phyloP scores from a whole-genome alignment of 2,329 filamentous ascomycete genomes.

The Herpotrichia juniperi region DNA sequence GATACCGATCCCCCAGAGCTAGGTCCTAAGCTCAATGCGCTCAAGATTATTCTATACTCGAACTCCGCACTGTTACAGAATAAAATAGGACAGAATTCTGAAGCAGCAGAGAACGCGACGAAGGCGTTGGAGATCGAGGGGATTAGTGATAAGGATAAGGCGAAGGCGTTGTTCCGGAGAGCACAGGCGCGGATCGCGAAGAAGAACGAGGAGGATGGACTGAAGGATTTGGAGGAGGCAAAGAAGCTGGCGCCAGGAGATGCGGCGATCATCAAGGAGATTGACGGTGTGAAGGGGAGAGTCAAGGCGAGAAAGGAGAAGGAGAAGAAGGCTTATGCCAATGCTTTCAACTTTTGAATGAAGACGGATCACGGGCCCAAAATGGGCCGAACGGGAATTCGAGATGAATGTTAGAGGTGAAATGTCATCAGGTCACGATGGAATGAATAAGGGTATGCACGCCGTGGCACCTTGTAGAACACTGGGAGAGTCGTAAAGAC shows the following conservation, averaged over 20 bases:
- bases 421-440: background rate
- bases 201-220: constrained; percentile 83
- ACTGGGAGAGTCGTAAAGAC: background rate
- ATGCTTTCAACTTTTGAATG: constrained; percentile 72
- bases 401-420: background rate
- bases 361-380: background rate
- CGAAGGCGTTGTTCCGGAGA: constrained; percentile 86
- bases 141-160: constrained; percentile 76
- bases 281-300: constrained; percentile 77
- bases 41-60: constrained; percentile 86
- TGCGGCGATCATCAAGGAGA: constrained; percentile 74
- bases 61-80: constrained; percentile 86
- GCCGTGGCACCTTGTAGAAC: too few species aligned
- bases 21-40: constrained; percentile 68
- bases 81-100: constrained; percentile 76
- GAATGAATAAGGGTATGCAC: too few species aligned
- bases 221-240: constrained; percentile 52
- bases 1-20: constrained; percentile 75
- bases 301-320: constrained; percentile 76
- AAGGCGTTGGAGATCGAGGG: constrained; percentile 72
- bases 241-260: constrained; percentile 67
- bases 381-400: background rate
- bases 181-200: constrained; percentile 75
- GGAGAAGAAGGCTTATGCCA: constrained; percentile 91
- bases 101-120: constrained; percentile 72